Evolutionary conservation across 495 filamentous ascomycete genomes (phyloP).

Genomic region (Hypoxylon perforatum): DNA sequence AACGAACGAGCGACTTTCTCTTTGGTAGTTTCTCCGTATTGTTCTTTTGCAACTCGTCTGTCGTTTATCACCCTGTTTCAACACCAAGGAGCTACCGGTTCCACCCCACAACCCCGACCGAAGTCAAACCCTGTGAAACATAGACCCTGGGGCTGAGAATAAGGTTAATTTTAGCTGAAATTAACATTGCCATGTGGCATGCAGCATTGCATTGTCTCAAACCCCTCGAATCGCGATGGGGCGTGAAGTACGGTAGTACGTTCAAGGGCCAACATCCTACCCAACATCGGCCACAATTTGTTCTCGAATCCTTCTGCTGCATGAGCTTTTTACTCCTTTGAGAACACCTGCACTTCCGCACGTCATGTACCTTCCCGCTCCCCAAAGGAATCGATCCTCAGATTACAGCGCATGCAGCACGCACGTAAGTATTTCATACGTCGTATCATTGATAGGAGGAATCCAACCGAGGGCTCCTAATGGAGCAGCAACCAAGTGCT

Average conservation of each 20-base stretch:
- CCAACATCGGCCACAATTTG: not conserved
- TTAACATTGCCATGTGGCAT: not conserved
- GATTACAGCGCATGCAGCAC: too few relatives aligned
- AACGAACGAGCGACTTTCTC: too few relatives aligned
- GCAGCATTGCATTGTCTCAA: too few relatives aligned
- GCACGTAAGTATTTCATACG: too few relatives aligned
- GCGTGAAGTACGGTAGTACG: not conserved
- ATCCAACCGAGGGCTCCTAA: too few relatives aligned
- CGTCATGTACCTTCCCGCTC: not conserved
- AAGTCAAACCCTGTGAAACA: not conserved
- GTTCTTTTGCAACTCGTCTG: too few relatives aligned
- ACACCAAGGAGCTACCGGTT: not conserved
- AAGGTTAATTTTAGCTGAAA: not conserved
- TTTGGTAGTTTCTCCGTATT: too few relatives aligned
- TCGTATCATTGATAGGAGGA: too few relatives aligned
- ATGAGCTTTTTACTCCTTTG: slow-evolving; percentile 1
- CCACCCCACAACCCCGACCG: not conserved
- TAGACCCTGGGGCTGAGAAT: not conserved
- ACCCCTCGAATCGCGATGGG: not conserved
- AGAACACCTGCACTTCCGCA: not conserved
- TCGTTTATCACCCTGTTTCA: not conserved
- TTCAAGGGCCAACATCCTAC: not conserved
- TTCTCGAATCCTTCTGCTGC: slow-evolving; percentile 2
- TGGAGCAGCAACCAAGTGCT: too few relatives aligned
- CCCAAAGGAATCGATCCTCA: too few relatives aligned